A percentile compares a stretch with the other conserved stretches of the same genome.
Evolutionary conservation across 805 yeast genomes (phyloP).

Genomic region (Tetrapisispora nanseiensis): DNA sequence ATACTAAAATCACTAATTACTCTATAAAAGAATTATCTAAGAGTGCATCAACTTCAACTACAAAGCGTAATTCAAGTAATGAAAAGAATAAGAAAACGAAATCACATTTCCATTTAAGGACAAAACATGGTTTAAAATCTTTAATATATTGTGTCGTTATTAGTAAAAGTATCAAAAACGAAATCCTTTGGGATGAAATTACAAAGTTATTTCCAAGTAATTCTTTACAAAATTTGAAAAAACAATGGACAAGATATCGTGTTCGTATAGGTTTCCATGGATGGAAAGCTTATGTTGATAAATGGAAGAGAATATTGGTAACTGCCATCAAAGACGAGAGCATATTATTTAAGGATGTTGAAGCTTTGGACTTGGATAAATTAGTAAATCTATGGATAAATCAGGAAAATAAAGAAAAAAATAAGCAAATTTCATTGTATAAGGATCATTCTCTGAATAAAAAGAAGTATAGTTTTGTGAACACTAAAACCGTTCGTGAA

Average conservation of each 20-base stretch:
- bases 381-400: slow-evolving; percentile 60
- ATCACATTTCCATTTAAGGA: slow-evolving; percentile 18
- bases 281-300: slow-evolving; percentile 40
- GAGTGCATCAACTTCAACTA: background rate
- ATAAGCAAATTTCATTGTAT: slow-evolving; percentile 13
- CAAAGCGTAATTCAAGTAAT: no score
- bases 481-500: slow-evolving; percentile 21
- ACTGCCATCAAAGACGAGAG: slow-evolving; percentile 47
- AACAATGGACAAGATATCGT: slow-evolving; percentile 53
- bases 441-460: slow-evolving; percentile 39
- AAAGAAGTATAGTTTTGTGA: slow-evolving; percentile 35
- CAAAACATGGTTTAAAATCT: slow-evolving; percentile 40
- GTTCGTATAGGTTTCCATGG: slow-evolving; percentile 53
- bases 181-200: slow-evolving; percentile 59
- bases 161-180: slow-evolving; percentile 49
- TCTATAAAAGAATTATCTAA: background rate
- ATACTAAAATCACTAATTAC: background rate
- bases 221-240: slow-evolving; percentile 38
- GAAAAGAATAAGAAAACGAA: background rate
- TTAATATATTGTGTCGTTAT: slow-evolving; percentile 60
- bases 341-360: slow-evolving; percentile 41
- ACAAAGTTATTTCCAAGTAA: slow-evolving; percentile 36
- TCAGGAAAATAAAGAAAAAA: slow-evolving; percentile 30
- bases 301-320: slow-evolving; percentile 60
- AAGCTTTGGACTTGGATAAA: slow-evolving; percentile 39